Evolutionary conservation across 352 stramenopile species (phyloP).

Genomic region (Plasmopara viticola): DNA sequence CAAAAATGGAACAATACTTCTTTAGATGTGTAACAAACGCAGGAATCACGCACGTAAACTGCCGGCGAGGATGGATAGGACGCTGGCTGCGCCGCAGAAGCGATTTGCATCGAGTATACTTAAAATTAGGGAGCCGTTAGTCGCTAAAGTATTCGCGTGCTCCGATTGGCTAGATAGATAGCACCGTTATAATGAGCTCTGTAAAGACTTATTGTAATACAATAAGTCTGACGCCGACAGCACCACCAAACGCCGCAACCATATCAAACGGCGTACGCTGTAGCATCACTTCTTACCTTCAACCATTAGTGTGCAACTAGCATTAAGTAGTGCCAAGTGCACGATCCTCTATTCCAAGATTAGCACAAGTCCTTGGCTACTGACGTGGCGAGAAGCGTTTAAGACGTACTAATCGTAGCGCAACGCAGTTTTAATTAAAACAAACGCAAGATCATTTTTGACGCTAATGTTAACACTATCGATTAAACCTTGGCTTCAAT

Average conservation of each 20-base stretch:
- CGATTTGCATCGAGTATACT: no score
- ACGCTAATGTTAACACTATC: conserved; percentile 54
- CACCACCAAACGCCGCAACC: conserved; percentile 35
- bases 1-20: no score
- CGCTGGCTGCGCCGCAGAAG: no score
- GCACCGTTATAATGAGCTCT: no score
- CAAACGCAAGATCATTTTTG: conserved; percentile 61
- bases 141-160: no score
- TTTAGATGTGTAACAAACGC: no score
- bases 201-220: no score
- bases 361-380: conserved; percentile 47
- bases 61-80: no score
- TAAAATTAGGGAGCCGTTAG: no score
- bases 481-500: conserved; percentile 20
- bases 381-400: conserved; percentile 9
- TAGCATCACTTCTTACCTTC: conserved; percentile 63
- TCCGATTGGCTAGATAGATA: no score
- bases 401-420: conserved; percentile 53
- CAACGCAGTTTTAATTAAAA: conserved; percentile 71
- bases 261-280: conserved; percentile 46
- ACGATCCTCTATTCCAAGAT: conserved; percentile 52
- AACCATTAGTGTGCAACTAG: conserved; percentile 17
- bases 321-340: conserved; percentile 52
- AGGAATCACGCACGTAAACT: no score
- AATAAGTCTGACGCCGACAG: conserved; percentile 18